phyloP scores from a whole-genome alignment of 75 land plant genomes.

The Sequoiadendron giganteum region DNA sequence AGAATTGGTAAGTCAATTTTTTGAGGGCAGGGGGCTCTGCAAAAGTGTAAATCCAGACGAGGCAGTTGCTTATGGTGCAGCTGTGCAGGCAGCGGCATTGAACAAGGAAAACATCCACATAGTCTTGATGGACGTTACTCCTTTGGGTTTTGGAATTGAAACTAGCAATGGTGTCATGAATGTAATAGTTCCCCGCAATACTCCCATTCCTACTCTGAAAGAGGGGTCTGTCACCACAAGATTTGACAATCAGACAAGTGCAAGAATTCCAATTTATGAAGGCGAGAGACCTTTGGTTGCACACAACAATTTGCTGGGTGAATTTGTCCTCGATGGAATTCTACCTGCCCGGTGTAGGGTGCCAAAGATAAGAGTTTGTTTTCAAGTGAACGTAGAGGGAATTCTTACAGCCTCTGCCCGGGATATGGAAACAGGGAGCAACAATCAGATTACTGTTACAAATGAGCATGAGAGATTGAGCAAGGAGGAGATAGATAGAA shows the following conservation, averaged over 20 bases:
- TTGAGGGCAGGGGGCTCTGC: background rate
- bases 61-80: conserved; percentile 7
- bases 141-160: conserved; percentile 3
- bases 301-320: conserved; percentile 27
- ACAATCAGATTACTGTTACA: background rate
- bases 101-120: background rate
- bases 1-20: conserved; percentile 3
- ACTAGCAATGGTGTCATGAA: conserved; percentile 3
- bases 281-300: conserved; percentile 16
- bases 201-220: conserved; percentile 18
- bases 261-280: conserved; percentile 9
- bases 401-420: conserved; percentile 23
- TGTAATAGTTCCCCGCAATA: conserved; percentile 24
- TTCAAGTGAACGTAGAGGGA: conserved; percentile 24
- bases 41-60: conserved; percentile 3
- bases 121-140: background rate
- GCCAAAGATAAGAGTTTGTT: background rate
- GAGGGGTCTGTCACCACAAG: background rate
- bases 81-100: background rate
- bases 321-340: conserved; percentile 5
- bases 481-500: background rate
- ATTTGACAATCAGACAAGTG: conserved; percentile 15
- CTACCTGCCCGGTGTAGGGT: background rate
- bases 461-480: background rate
- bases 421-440: background rate